Evolutionary conservation across 2,329 filamentous ascomycete genomes (phyloP), one percentile per base, ranked within the genome.

Genomic region (Pseudogymnoascus sp.): DNA sequence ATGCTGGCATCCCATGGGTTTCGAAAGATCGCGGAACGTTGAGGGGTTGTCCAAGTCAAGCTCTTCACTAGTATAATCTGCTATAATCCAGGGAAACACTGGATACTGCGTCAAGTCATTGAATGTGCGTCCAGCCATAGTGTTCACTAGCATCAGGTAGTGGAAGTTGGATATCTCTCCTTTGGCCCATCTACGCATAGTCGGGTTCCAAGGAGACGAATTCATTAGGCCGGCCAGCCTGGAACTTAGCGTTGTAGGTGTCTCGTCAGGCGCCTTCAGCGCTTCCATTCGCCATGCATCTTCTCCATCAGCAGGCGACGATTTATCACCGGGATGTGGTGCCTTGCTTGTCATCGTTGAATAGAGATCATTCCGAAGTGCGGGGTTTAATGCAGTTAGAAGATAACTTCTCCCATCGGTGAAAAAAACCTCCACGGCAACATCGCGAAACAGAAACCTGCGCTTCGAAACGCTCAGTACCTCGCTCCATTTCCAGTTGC

Each of bases 161-260:
- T 97, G 92, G 70, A 99, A 99, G 73, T 99, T 99, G 12, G 93
- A 97, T 59, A 97, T 91, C 70, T 99, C 94, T 10, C 95, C 94
- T 72, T 87, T 88, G 63, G 94, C 83, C 94, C 94, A 99, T 72
- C 87, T 88, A 66, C 88, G 87, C 70, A 94, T 96, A 7, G 91
- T 87, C 8, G 92, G 90, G 67, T 92, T 92, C 73, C 88, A 89
- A 0, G 89, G 83, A 0, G 86, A 87, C 21, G 91, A 84, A 66
- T 92, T 91, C 78, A 99, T 97, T 10, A 97, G 90, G 66, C 87
- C 96, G 21, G 90, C 92, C 69, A 97, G 92, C 69, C 93, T 93
- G 12, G 55, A 45, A 4, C 90, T 92, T 1, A 84, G 82, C 1
- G 81, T 80, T 67, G 84, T 80, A 0, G 83, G 80, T 1, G 77